Conservation (phyloP, 371 early-diverging fungal genomes). For the Mortierella sp. region DNA sequence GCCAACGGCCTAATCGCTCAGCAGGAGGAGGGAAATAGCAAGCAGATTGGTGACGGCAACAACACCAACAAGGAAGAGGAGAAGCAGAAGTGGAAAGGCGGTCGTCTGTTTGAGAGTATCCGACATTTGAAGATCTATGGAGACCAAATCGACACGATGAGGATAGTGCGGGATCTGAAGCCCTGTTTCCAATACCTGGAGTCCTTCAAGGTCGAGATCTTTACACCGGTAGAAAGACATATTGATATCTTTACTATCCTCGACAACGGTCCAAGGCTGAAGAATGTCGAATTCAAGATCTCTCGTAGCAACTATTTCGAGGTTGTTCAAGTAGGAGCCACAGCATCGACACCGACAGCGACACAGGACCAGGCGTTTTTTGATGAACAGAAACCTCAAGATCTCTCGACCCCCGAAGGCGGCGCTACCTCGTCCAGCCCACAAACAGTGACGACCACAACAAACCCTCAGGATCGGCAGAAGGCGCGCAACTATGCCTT, state of each 20-base stretch:
- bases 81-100: not conserved
- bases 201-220: not conserved
- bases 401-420: no score
- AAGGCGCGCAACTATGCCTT: not conserved
- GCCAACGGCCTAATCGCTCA: no score
- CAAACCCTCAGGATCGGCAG: no score
- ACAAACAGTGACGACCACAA: no score
- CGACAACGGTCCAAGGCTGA: not conserved
- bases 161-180: not conserved
- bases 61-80: not conserved
- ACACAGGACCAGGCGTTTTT: no score
- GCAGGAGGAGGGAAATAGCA: not conserved
- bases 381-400: no score
- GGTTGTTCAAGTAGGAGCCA: not conserved
- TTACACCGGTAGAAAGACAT: not conserved
- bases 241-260: not conserved
- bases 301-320: not conserved
- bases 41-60: not conserved
- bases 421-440: no score
- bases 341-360: not conserved
- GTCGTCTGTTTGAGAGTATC: not conserved
- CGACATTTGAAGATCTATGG: not conserved
- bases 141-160: not conserved
- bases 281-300: not conserved
- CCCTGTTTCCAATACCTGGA: not conserved